These are phyloP conservation scores for Leccinum barrowsii DNA, from an alignment of 768 basidiomycete species.

Conservation along the genomic window DNA sequence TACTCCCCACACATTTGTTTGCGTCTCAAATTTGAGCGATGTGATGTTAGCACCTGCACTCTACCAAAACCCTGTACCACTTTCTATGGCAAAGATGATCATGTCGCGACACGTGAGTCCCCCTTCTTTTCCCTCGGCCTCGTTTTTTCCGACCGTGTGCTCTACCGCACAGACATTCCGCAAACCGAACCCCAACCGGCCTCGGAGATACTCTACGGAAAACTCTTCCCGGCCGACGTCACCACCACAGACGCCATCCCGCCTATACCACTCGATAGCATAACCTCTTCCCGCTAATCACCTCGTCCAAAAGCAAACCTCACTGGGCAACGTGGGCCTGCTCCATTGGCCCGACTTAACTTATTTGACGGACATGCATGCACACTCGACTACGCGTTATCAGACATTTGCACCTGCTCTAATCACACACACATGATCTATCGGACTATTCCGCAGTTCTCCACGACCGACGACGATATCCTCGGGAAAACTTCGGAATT, in stretches of 20 bases:
- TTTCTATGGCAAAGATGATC: constrained; percentile 51
- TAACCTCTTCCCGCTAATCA: constrained; percentile 20
- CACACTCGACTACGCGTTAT: constrained; percentile 17
- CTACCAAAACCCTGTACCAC: constrained; percentile 41
- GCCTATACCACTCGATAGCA: constrained; percentile 34
- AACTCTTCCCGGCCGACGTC: constrained; percentile 17
- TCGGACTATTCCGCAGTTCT: constrained; percentile 11
- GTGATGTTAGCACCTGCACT: constrained; percentile 36
- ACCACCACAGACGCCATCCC: constrained; percentile 34
- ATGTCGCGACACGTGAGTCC: constrained; percentile 49
- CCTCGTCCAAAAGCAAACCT: constrained; percentile 15
- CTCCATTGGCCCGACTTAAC: constrained; percentile 17
- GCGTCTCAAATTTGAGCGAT: background rate
- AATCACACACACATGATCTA: constrained; percentile 25
- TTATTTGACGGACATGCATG: constrained; percentile 26
- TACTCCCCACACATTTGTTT: background rate
- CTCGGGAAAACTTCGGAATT: constrained; percentile 17
- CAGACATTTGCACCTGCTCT: constrained; percentile 22
- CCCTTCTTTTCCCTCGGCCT: constrained; percentile 1
- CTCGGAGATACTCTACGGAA: constrained; percentile 21
- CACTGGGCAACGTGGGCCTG: constrained; percentile 10
- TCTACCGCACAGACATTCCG: constrained; percentile 29
- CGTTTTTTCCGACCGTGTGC: background rate
- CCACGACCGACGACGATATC: constrained; percentile 30
- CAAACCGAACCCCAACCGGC: constrained; percentile 27